Evolutionary conservation across 192 early-diverging fungal species (phyloP), one percentile per base, ranked within the genome.

Genomic region (Coemansia pectinata): DNA sequence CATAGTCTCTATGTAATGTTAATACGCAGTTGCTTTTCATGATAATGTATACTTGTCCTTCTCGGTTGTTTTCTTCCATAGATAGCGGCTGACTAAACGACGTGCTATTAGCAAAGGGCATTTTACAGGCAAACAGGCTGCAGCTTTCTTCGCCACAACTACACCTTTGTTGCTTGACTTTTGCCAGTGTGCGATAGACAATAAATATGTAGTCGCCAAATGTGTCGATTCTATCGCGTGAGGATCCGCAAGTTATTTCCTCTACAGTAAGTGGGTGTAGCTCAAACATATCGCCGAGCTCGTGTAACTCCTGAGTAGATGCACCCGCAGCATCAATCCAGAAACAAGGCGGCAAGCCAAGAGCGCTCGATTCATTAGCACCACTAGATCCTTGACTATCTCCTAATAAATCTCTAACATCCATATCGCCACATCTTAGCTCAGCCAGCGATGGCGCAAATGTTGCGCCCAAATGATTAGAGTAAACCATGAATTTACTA

Each of bases 161-260:
- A 19, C 59, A 61, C 38, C n/a, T 21, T 25, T 40, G 34, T 31
- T n/a, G n/a, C 29, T 27, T 57, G 25, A 15, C 57, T n/a, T 40
- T 19, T 48, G 36, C 36, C 34, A 73, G 45, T 15, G 77, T 44
- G 33, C 86, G 85, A 47, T 88, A 89, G 14, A 81, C 78, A 11
- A 92, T 74, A 72, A 89, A 92, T 64, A 85, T 79, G 72, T 93
- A 93, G 58, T 85, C 69, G 15, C 41, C 83, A 33, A 79, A 83
- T 33, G 79, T 86, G 39, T 86, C 96, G 63, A 94, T 94, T 70
- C 98, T 98, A 82, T 99, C 98, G 15, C 96, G 86, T n/a, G 89
- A 88, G 63, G 95, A 92, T 36, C 93, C 89, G 19, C 88, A 91
- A 39, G 86, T 73, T 58, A 99, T 97, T 70, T 99, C 98, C 84